phyloP scores from a whole-genome alignment of 163 green algal species.

The Chlamydomonas reinhardtii region DNA sequence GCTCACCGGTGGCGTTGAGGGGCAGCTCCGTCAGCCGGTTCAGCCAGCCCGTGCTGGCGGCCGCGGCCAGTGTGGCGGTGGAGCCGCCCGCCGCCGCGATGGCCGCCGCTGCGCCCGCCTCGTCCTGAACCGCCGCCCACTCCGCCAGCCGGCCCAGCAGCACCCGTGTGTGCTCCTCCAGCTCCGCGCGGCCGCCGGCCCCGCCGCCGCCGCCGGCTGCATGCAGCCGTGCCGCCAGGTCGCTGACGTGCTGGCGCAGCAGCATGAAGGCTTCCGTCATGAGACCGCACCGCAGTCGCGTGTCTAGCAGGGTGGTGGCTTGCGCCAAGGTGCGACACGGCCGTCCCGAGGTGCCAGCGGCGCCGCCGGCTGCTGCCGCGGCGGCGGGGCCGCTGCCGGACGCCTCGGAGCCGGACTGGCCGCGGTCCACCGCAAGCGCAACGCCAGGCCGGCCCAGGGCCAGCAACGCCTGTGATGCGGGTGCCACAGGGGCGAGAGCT shows the following conservation, averaged over 20 bases:
- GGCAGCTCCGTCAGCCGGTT: constrained; percentile 42
- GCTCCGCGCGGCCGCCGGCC: neutral
- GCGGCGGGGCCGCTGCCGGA: neutral
- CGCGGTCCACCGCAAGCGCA: constrained; percentile 62
- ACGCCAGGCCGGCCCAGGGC: constrained; percentile 44
- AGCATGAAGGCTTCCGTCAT: constrained; percentile 44
- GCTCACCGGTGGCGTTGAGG: constrained; percentile 15
- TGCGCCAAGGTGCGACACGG: constrained; percentile 1
- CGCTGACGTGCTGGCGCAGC: constrained; percentile 19
- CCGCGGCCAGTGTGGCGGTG: too few species aligned
- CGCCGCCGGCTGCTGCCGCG: neutral
- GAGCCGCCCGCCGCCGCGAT: neutral
- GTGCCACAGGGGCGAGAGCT: too few species aligned
- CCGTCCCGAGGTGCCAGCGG: neutral
- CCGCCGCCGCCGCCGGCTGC: neutral
- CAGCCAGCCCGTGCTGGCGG: neutral
- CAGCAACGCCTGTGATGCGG: constrained; percentile 53
- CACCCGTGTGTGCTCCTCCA: constrained; percentile 6
- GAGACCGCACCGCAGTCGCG: constrained; percentile 41
- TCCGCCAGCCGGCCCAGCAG: constrained; percentile 25
- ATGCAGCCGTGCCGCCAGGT: neutral
- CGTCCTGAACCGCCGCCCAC: constrained; percentile 20
- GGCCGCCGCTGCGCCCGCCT: neutral
- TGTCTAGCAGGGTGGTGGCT: constrained; percentile 23
- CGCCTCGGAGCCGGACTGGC: constrained; percentile 4